A percentile compares a stretch with the other conserved stretches of the same genome.
Conservation (phyloP, 2,329 filamentous ascomycete genomes). For the Diatrype stigma region DNA sequence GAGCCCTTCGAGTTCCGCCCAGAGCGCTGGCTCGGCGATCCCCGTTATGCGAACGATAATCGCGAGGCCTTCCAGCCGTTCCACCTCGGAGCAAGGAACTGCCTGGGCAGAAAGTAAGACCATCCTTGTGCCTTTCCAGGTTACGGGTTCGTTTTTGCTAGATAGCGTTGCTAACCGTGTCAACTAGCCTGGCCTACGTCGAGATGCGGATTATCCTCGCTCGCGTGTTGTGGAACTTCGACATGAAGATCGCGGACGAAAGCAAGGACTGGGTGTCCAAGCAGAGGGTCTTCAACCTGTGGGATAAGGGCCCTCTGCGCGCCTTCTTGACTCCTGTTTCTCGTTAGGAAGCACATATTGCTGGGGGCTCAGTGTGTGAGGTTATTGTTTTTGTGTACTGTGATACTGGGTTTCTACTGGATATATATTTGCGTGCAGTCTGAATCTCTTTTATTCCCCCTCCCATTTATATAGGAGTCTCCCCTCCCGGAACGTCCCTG, state of each 20-base stretch:
- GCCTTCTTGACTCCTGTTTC: conserved; percentile 38
- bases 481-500: too few relatives aligned
- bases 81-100: conserved; percentile 44
- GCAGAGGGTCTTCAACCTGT: conserved; percentile 36
- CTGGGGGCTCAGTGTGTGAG: conserved; percentile 17
- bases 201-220: conserved; percentile 48
- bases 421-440: too few relatives aligned
- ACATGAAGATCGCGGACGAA: conserved; percentile 37
- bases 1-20: conserved; percentile 42
- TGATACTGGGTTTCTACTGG: too few relatives aligned
- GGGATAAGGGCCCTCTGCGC: conserved; percentile 35
- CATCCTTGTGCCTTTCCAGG: too few relatives aligned
- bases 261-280: conserved; percentile 32
- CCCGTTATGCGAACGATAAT: conserved; percentile 37
- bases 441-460: too few relatives aligned
- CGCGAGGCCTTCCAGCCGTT: conserved; percentile 44
- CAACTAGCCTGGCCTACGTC: conserved; percentile 40
- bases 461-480: too few relatives aligned
- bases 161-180: conserved; percentile 6
- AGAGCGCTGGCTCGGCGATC: conserved; percentile 41
- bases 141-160: too few relatives aligned
- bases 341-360: conserved; percentile 45
- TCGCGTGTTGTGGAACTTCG: conserved; percentile 45
- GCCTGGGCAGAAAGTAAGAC: conserved; percentile 47
- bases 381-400: too few relatives aligned